phyloP scores from a whole-genome alignment of 2,329 filamentous ascomycete species.

The Magnaporthiopsis poae region DNA sequence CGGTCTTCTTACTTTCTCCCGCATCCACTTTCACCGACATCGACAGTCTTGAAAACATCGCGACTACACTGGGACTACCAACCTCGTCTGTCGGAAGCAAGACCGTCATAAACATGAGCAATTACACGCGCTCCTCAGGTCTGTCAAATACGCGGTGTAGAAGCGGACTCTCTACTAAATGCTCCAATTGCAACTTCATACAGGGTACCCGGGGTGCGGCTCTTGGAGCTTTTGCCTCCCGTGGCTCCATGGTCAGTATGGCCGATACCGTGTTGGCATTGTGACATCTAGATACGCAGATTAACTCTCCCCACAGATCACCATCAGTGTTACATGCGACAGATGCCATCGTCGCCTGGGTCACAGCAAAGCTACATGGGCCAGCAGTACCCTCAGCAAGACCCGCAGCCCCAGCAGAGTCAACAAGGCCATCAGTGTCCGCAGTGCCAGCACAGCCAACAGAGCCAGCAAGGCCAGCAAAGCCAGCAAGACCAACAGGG shows the following conservation, averaged over 20 bases:
- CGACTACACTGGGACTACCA: too few relatives aligned
- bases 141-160: too few relatives aligned
- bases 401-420: not conserved
- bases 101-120: too few relatives aligned
- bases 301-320: not conserved
- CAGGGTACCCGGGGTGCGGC: not conserved
- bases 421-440: not conserved
- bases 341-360: not conserved
- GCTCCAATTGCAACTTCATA: not conserved
- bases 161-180: not conserved
- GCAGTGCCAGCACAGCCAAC: not conserved
- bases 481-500: not conserved
- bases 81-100: too few relatives aligned
- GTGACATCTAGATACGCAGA: not conserved
- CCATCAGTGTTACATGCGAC: not conserved
- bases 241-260: not conserved
- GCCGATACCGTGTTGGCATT: not conserved
- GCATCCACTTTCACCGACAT: too few relatives aligned
- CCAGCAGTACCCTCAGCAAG: not conserved
- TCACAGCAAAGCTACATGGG: not conserved
- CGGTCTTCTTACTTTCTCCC: too few relatives aligned
- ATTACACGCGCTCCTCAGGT: too few relatives aligned
- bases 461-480: not conserved
- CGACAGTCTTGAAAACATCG: too few relatives aligned
- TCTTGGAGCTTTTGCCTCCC: not conserved